phyloP scores from a whole-genome alignment of 108 stramenopile genomes.

The Conticribra weissflogii region DNA sequence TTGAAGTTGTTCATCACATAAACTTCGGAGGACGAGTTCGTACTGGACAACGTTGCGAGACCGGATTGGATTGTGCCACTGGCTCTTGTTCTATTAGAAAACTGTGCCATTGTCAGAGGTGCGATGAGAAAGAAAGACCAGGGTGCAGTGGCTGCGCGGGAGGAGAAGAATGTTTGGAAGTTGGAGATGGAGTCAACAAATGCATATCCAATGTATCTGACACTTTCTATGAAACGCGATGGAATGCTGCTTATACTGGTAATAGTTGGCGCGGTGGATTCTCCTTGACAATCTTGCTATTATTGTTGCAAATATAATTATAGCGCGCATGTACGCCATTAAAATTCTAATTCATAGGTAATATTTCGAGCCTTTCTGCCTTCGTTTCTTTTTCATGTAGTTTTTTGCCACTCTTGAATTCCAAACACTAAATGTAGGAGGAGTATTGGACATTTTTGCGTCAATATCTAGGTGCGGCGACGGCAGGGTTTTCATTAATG shows the following conservation, averaged over 20 bases:
- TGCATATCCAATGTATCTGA: neutral
- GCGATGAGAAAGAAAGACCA: neutral
- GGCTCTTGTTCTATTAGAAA: neutral
- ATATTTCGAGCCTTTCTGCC: conserved; percentile 9
- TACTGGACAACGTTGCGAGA: neutral
- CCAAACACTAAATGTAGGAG: conserved; percentile 39
- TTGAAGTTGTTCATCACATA: neutral
- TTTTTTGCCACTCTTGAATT: conserved; percentile 46
- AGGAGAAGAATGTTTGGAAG: conserved; percentile 2
- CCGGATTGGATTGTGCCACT: conserved; percentile 6
- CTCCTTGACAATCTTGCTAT: too few relatives aligned
- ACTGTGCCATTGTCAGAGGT: neutral
- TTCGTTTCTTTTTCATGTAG: conserved; percentile 41
- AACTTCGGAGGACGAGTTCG: neutral
- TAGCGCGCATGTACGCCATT: neutral
- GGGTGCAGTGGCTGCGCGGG: conserved; percentile 1
- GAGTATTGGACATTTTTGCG: conserved; percentile 21
- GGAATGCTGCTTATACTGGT: neutral
- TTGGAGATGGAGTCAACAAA: neutral
- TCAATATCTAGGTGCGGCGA: conserved; percentile 24
- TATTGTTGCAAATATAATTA: neutral
- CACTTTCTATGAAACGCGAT: neutral
- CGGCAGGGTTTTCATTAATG: conserved; percentile 55
- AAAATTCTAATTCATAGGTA: neutral
- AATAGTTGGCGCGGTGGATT: too few relatives aligned